Conservation (phyloP, 352 stramenopile genomes). For the Globisporangium lucens region DNA sequence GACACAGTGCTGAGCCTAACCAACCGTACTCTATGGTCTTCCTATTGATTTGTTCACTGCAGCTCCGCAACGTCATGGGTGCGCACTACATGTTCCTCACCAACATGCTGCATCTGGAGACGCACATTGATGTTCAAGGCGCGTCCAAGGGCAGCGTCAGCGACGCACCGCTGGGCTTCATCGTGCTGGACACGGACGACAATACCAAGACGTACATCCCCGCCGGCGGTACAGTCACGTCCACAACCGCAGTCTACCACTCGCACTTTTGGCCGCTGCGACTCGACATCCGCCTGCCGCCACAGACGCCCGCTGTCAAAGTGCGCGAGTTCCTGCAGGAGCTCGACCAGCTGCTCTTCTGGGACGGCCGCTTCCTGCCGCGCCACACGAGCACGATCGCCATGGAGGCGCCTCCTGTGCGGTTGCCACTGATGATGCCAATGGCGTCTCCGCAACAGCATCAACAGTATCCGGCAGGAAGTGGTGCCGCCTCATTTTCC, state of each 20-base stretch:
- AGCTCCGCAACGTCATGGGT: conserved; percentile 71
- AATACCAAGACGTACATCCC: conserved; percentile 64
- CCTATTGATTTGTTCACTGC: background rate
- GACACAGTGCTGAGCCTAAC: background rate
- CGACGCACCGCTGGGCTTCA: conserved; percentile 61
- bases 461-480: background rate
- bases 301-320: conserved; percentile 23
- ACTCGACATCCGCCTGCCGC: conserved; percentile 46
- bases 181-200: conserved; percentile 57
- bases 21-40: background rate
- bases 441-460: background rate
- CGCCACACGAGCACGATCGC: conserved; percentile 8
- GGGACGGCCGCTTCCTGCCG: conserved; percentile 22
- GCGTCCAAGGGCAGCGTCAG: conserved; percentile 43
- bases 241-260: conserved; percentile 52
- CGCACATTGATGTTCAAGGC: conserved; percentile 43
- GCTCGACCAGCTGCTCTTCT: conserved; percentile 54
- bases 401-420: conserved; percentile 3
- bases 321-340: conserved; percentile 66
- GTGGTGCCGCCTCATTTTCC: background rate
- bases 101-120: conserved; percentile 65
- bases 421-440: background rate
- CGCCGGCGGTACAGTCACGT: conserved; percentile 48
- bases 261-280: conserved; percentile 49
- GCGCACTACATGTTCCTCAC: conserved; percentile 76